These are phyloP conservation scores for Microdochium nivale DNA, from an alignment of 2,329 filamentous ascomycete species.

Conservation along the genomic window DNA sequence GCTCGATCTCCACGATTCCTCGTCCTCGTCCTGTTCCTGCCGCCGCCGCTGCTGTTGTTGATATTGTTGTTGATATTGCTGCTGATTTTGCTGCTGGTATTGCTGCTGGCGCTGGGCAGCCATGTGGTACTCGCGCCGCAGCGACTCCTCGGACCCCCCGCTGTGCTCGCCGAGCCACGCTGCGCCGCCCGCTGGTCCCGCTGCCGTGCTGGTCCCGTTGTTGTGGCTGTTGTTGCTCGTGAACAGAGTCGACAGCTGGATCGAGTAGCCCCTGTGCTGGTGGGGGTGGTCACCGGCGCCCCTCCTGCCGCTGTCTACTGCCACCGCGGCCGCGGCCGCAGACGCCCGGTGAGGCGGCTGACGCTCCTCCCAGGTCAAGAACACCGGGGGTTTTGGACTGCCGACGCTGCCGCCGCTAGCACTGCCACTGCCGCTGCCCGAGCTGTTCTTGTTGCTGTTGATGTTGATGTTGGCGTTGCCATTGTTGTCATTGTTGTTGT, in stretches of 20 bases:
- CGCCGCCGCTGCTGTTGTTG: neutral
- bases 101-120: no score
- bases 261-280: neutral
- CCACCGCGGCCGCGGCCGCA: no score
- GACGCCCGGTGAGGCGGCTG: neutral
- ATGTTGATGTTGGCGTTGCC: neutral
- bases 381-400: neutral
- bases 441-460: neutral
- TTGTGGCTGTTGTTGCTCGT: no score
- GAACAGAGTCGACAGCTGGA: neutral
- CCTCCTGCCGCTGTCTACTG: no score
- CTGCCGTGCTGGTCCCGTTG: no score
- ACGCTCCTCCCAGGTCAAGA: neutral
- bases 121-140: neutral
- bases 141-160: neutral
- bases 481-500: no score
- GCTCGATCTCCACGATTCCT: neutral
- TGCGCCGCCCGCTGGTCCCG: neutral
- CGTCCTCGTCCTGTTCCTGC: neutral
- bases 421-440: neutral
- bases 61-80: neutral
- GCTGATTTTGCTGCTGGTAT: neutral
- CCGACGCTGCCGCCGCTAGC: neutral
- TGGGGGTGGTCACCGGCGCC: neutral
- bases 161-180: neutral